phyloP scores from a whole-genome alignment of 805 yeast species.

The Monosporozyma servazzii region DNA sequence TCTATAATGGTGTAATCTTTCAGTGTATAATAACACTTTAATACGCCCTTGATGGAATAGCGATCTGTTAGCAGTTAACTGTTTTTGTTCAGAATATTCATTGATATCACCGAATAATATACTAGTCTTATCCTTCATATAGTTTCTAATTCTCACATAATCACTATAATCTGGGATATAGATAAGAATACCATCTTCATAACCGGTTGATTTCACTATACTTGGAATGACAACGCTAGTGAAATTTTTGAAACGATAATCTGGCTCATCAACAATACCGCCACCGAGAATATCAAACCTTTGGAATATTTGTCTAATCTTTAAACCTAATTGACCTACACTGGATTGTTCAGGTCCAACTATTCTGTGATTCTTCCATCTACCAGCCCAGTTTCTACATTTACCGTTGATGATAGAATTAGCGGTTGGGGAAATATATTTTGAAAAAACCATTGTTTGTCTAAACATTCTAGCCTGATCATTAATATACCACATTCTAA shows the following conservation, averaged over 20 bases:
- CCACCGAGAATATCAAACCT: slow-evolving; percentile 48
- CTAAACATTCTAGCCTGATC: slow-evolving; percentile 65
- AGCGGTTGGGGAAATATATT: slow-evolving; percentile 71
- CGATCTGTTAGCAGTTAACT: slow-evolving; percentile 61
- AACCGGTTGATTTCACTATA: slow-evolving; percentile 47
- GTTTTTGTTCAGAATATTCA: slow-evolving; percentile 73
- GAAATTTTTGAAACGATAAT: slow-evolving; percentile 74
- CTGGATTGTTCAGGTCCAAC: slow-evolving; percentile 41
- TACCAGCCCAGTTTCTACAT: slow-evolving; percentile 51
- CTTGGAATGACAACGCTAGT: slow-evolving; percentile 66
- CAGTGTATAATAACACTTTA: slow-evolving; percentile 79
- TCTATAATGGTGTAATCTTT: slow-evolving; percentile 86
- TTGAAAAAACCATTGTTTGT: slow-evolving; percentile 72
- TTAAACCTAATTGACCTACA: slow-evolving; percentile 56
- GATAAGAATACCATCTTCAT: slow-evolving; percentile 65
- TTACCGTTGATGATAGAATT: slow-evolving; percentile 47
- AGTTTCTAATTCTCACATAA: slow-evolving; percentile 66
- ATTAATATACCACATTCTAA: slow-evolving; percentile 87
- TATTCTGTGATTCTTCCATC: slow-evolving; percentile 44
- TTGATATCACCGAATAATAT: slow-evolving; percentile 62
- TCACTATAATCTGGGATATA: slow-evolving; percentile 84
- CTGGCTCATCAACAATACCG: slow-evolving; percentile 59
- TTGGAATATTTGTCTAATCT: slow-evolving; percentile 59
- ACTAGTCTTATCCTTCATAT: slow-evolving; percentile 47
- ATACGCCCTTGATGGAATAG: slow-evolving; percentile 53